Percentiles rank a stretch among this genome's conserved stretches.
These are phyloP conservation scores for Tylopilus plumbeoviolaceoides DNA, from an alignment of 768 basidiomycete genomes.

Conservation along the genomic window DNA sequence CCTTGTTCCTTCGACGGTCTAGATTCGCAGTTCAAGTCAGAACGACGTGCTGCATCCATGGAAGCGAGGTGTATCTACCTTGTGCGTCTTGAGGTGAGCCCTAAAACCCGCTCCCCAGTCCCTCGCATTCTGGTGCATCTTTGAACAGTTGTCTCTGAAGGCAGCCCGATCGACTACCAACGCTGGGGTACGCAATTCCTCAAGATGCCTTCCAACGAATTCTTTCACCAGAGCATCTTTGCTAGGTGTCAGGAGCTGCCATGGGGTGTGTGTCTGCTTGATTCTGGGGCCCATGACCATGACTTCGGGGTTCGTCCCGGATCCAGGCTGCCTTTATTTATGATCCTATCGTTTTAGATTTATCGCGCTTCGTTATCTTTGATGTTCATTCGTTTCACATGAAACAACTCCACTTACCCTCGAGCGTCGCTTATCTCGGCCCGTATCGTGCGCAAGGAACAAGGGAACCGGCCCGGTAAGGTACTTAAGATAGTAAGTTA, in stretches of 20 bases:
- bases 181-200: constrained; percentile 68
- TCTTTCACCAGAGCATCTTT: constrained; percentile 48
- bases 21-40: constrained; percentile 11
- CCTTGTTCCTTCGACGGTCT: constrained; percentile 74
- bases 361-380: no score
- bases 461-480: not conserved
- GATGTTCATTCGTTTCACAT: not conserved
- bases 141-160: constrained; percentile 70
- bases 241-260: constrained; percentile 37
- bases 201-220: constrained; percentile 56
- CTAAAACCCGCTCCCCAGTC: constrained; percentile 70
- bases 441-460: not conserved
- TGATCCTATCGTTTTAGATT: not conserved
- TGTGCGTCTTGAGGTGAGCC: constrained; percentile 84
- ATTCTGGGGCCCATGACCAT: constrained; percentile 26
- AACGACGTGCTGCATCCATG: not conserved
- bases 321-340: not conserved
- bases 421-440: constrained; percentile 1
- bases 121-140: constrained; percentile 64
- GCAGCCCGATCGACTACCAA: constrained; percentile 69
- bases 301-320: not conserved
- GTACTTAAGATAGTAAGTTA: constrained; percentile 14
- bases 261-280: constrained; percentile 46
- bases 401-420: not conserved
- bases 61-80: constrained; percentile 39